Evolutionary conservation across 805 yeast species (phyloP).

Genomic region (Kluyveromyces lactis): DNA sequence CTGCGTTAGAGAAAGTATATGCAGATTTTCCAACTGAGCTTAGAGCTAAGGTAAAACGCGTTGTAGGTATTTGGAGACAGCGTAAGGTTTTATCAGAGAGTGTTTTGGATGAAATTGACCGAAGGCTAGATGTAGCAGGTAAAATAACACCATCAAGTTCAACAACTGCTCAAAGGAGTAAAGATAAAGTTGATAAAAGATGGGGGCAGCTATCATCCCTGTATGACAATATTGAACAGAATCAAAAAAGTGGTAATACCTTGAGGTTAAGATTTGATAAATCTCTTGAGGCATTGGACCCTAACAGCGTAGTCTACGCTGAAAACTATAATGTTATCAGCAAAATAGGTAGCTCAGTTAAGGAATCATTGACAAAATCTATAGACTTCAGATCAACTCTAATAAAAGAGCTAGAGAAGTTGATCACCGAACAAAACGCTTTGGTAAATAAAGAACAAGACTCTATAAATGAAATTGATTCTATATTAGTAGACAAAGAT

Average conservation of each 20-base stretch:
- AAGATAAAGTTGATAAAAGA: conserved; percentile 1
- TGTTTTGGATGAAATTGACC: conserved; percentile 26
- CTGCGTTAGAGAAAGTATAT: conserved; percentile 30
- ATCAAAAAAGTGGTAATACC: conserved; percentile 18
- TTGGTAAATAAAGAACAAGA: conserved; percentile 24
- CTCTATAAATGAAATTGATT: conserved; percentile 20
- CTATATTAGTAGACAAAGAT: conserved; percentile 19
- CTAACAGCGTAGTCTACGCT: conserved; percentile 20
- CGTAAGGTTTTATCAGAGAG: conserved; percentile 41
- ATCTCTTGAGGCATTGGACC: conserved; percentile 21
- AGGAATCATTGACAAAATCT: conserved; percentile 22
- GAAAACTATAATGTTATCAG: conserved; percentile 26
- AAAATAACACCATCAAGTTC: conserved; percentile 4
- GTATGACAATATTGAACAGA: conserved; percentile 15
- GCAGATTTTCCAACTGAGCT: conserved; percentile 33
- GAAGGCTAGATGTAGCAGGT: conserved; percentile 12
- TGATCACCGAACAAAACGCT: conserved; percentile 19
- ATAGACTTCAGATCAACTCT: conserved; percentile 21
- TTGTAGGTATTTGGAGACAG: conserved; percentile 58
- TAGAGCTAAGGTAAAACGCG: conserved; percentile 46
- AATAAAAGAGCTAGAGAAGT: conserved; percentile 18
- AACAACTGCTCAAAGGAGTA: conserved; percentile 6
- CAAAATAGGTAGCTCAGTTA: conserved; percentile 25
- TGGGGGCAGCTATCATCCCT: conserved; percentile 14
- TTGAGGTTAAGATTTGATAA: conserved; percentile 24